phyloP scores from a whole-genome alignment of 768 basidiomycete genomes.

The Myochromella boudieri region DNA sequence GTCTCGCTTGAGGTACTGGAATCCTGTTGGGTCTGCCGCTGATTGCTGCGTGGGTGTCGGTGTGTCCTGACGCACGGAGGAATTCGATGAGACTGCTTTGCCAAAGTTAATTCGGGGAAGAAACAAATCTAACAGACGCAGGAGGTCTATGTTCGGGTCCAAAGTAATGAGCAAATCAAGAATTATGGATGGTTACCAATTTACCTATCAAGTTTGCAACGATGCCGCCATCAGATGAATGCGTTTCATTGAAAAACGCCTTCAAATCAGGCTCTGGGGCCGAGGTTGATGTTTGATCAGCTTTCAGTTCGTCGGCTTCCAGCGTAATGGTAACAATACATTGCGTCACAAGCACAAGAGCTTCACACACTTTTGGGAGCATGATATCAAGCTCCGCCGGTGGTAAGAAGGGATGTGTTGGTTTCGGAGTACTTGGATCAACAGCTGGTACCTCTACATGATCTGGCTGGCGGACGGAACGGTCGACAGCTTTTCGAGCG shows the following conservation, averaged over 20 bases:
- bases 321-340: slow-evolving; percentile 68
- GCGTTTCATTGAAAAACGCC: slow-evolving; percentile 42
- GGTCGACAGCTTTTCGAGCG: slow-evolving; percentile 50
- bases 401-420: slow-evolving; percentile 8
- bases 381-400: slow-evolving; percentile 58
- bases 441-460: slow-evolving; percentile 4
- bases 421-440: slow-evolving; percentile 2
- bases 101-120: slow-evolving; percentile 85
- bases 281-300: slow-evolving; percentile 12
- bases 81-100: slow-evolving; percentile 43
- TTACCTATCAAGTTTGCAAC: slow-evolving; percentile 61
- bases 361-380: slow-evolving; percentile 80
- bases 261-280: slow-evolving; percentile 37
- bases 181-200: too few species aligned
- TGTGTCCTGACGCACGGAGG: slow-evolving; percentile 21
- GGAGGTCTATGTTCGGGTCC: slow-evolving; percentile 50
- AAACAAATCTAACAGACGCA: slow-evolving; percentile 76
- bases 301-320: slow-evolving; percentile 41
- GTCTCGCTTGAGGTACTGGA: slow-evolving; percentile 85
- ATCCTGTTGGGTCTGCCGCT: slow-evolving; percentile 50
- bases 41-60: slow-evolving; percentile 24
- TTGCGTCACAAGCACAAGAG: slow-evolving; percentile 74
- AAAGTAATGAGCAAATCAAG: slow-evolving; percentile 13
- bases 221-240: slow-evolving; percentile 42
- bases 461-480: slow-evolving; percentile 36